Percentiles rank a stretch among this genome's conserved stretches.
These are phyloP conservation scores for Otatea glauca DNA, from an alignment of 176 grass and related monocot species.

Conservation along the genomic window DNA sequence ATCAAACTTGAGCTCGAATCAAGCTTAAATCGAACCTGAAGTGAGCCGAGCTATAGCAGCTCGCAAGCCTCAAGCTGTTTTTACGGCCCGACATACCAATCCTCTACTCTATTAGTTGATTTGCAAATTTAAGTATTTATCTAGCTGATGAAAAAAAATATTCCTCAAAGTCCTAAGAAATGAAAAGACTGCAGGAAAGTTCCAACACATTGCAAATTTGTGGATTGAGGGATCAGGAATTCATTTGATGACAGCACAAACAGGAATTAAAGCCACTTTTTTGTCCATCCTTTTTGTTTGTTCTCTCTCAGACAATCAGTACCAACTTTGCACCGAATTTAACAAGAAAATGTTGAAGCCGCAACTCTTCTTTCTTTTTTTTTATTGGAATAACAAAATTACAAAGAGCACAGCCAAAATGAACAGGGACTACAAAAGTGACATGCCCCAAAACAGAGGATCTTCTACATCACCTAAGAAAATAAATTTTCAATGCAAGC, in stretches of 20 bases:
- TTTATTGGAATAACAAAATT: background rate
- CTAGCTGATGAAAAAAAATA: too few relatives aligned
- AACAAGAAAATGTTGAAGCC: background rate
- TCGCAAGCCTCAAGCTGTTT: too few relatives aligned
- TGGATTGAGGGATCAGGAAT: background rate
- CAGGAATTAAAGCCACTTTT: background rate
- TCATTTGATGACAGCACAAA: background rate
- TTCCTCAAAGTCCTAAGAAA: background rate
- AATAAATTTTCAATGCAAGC: background rate
- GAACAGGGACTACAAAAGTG: background rate
- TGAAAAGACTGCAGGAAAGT: background rate
- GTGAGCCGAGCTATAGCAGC: too few relatives aligned
- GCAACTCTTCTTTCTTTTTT: background rate
- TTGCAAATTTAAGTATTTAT: background rate
- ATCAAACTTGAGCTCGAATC: too few relatives aligned
- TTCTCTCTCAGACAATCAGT: background rate
- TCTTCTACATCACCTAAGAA: background rate
- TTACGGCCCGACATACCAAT: background rate
- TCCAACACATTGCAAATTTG: background rate
- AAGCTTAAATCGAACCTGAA: too few relatives aligned
- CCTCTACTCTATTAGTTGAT: background rate
- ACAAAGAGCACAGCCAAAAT: background rate
- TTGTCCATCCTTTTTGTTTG: background rate
- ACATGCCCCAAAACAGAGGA: background rate
- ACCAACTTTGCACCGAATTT: background rate